phyloP scores from a whole-genome alignment of 2,329 filamentous ascomycete genomes.

The Ilyonectria sp. region DNA sequence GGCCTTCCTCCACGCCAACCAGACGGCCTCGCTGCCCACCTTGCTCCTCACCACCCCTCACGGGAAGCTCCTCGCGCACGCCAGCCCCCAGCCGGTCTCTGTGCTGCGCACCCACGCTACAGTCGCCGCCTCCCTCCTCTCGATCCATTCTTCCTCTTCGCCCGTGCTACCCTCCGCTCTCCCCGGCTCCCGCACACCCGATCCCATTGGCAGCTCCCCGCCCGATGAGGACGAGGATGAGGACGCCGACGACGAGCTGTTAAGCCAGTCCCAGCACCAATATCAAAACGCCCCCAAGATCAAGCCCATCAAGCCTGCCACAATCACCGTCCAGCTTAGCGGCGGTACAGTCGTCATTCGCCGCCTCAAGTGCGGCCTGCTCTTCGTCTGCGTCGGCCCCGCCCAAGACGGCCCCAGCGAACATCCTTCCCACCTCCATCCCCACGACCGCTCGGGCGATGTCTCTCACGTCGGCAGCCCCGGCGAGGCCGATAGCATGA shows the following conservation, averaged over 20 bases:
- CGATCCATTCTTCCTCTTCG: constrained; percentile 67
- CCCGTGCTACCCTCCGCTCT: constrained; percentile 60
- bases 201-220: constrained; percentile 46
- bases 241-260: constrained; percentile 45
- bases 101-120: constrained; percentile 75
- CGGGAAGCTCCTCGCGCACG: constrained; percentile 76
- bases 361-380: constrained; percentile 69
- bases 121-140: constrained; percentile 74
- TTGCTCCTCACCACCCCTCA: constrained; percentile 72
- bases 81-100: constrained; percentile 68
- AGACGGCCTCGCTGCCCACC: constrained; percentile 70
- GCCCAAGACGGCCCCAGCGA: constrained; percentile 45
- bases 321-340: constrained; percentile 72
- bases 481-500: constrained; percentile 63
- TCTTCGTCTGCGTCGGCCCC: constrained; percentile 74
- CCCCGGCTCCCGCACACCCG: constrained; percentile 53
- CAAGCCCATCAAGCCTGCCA: constrained; percentile 54
- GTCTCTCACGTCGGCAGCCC: constrained; percentile 55
- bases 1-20: constrained; percentile 72
- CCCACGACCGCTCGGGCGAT: constrained; percentile 47
- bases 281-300: constrained; percentile 34
- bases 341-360: constrained; percentile 73
- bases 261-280: constrained; percentile 45
- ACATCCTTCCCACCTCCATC: constrained; percentile 36
- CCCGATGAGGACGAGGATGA: constrained; percentile 44